Percentiles rank a stretch among this genome's conserved stretches.
phyloP scores from a whole-genome alignment of 2,329 filamentous ascomycete species.

The Metarhizium rileyi region DNA sequence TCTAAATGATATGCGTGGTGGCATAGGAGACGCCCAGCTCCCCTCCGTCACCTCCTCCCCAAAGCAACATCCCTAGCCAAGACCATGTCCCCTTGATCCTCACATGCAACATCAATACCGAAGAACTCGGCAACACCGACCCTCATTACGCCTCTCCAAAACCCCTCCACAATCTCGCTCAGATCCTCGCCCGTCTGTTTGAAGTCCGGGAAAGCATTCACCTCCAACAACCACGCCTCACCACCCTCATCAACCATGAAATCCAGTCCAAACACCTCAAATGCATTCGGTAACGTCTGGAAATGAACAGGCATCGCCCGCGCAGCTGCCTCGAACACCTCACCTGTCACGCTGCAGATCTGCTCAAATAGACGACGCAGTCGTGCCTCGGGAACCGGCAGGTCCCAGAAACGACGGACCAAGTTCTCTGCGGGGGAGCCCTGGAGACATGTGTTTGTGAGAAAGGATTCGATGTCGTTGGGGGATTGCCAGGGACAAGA shows the following conservation, averaged over 20 bases:
- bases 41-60: conserved; percentile 28
- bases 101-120: conserved; percentile 17
- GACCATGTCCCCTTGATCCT: conserved; percentile 35
- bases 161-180: conserved; percentile 57
- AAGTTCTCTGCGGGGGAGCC: conserved; percentile 47
- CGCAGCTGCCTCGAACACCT: conserved; percentile 80
- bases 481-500: conserved; percentile 46
- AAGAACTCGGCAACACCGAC: conserved; percentile 63
- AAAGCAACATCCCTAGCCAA: conserved; percentile 44
- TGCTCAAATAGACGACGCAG: conserved; percentile 60
- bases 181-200: conserved; percentile 81
- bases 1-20: neutral
- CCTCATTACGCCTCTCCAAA: conserved; percentile 68
- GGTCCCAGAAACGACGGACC: conserved; percentile 66
- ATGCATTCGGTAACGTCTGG: conserved; percentile 77
- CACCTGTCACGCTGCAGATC: conserved; percentile 63
- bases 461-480: conserved; percentile 56
- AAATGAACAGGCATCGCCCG: conserved; percentile 82
- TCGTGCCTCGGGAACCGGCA: conserved; percentile 40
- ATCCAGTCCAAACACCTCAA: conserved; percentile 87
- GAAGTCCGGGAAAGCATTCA: conserved; percentile 96
- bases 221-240: conserved; percentile 69
- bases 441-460: conserved; percentile 95
- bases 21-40: too few species aligned
- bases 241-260: conserved; percentile 66